Percentiles rank a stretch among this genome's conserved stretches.
phyloP scores from a whole-genome alignment of 306 rosid species.

The Quercus aquifolioides region DNA sequence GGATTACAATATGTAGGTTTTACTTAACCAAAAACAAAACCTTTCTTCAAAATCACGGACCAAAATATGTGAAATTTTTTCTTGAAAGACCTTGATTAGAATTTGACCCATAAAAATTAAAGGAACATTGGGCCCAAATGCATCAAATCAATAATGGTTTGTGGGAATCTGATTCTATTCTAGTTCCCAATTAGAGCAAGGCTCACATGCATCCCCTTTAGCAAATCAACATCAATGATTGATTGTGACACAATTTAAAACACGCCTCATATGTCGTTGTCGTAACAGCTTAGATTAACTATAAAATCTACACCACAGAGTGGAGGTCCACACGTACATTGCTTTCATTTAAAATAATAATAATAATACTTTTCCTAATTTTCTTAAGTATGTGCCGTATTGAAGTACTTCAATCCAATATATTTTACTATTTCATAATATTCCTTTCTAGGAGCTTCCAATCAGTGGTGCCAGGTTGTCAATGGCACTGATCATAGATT shows the following conservation, averaged over 20 bases:
- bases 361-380: background rate
- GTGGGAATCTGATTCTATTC: conserved; percentile 9
- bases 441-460: background rate
- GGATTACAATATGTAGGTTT: too few relatives aligned
- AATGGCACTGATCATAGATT: background rate
- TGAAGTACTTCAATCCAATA: background rate
- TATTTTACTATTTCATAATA: background rate
- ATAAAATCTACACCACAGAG: conserved; percentile 18
- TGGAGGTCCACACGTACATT: background rate
- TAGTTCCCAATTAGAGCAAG: conserved; percentile 22
- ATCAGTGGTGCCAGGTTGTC: conserved; percentile 8
- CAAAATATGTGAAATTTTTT: too few relatives aligned
- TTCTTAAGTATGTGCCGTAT: background rate
- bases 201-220: conserved; percentile 43
- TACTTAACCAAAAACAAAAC: too few relatives aligned
- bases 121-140: background rate
- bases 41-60: too few relatives aligned
- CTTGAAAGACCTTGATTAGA: too few relatives aligned
- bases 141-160: background rate
- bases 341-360: background rate
- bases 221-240: conserved; percentile 25
- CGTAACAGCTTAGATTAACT: conserved; percentile 20
- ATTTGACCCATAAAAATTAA: background rate
- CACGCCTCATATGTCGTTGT: conserved; percentile 42
- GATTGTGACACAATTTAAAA: conserved; percentile 33